Base-by-base conservation (phyloP, 2,329 filamentous ascomycete species). In the Fusarium staphyleae region DNA sequence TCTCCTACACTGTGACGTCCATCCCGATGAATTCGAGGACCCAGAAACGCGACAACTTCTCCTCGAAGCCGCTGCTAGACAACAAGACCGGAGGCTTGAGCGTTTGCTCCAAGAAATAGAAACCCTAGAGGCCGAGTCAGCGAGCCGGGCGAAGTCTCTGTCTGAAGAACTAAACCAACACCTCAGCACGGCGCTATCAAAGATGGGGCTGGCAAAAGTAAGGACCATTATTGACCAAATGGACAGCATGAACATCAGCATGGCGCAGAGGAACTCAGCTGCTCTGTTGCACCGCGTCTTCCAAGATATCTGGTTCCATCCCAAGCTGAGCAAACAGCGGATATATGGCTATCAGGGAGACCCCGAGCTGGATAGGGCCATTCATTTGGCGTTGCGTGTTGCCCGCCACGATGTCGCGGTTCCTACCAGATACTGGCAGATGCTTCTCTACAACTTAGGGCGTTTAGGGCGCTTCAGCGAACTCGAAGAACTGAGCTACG, bases 21-120 rank as follows among this genome's bases (percentile, higher is more conserved):
- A 85, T 53, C 82, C 81, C 1, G 80, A 83, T 26, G 78, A 84
- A 18, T 84, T 83, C 37, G 79, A 83, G 12, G 75, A 84, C 52
- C 40, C 69, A 1, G 63, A 71, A 9, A 72, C 74, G 37, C 75
- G 79, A 47, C 70, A 72, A 9, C 67, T 68, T 37, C 70, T 83
- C 14, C 59, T 75, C 15, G 65, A 66, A 10, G 66, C 71, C 11
- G 73, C 72, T 5, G 59, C 63, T 7, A 60, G 58, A 26, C 49
- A 60, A 10, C 52, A 62, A 11, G 74, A 82, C 48, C 74, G 74
- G 74, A 69, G 67, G 16, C 75, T 70, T 36, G 74, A 77, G 52
- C 73, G 73, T 13, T 65, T 83, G 1, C 60, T 84, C n/a, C 57
- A 79, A 16, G 74, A 73, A 12, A 70, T 82, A 3, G 76, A 75